Evolutionary conservation across 345 rosid genomes (phyloP), one percentile per base, ranked within the genome.

Genomic region (Gossypium longicalyx): DNA sequence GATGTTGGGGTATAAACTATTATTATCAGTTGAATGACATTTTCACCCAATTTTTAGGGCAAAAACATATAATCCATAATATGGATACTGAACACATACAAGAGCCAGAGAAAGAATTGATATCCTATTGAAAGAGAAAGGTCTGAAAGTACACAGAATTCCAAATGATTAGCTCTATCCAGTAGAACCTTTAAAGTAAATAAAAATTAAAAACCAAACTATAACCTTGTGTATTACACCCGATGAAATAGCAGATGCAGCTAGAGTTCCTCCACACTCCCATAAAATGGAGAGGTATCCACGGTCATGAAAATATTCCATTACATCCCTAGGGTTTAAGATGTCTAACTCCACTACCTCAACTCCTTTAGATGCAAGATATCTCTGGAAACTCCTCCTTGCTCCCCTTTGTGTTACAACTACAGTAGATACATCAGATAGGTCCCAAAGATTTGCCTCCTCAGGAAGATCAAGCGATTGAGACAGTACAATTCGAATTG

Each of bases 301-400:
- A 66, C 96, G 97, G 58, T 83, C 90, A 17, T 91, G 93, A 76
- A 94, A 91, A 83, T 94, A 93, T 76, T 91, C 98, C 99, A 94
- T 91, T 66, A 89, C 95, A 38, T 94, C 96, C 87, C 93, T 91
- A 0, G 98, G 89, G 76, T 89, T 94, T 80, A 94, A 82, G 85
- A 94, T 86, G 70, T 94, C 99, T 80, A 94, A 89, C 82, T 94
- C 98, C 86, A 93, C 98, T 64, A 94, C 96, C 72, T 94, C 97
- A 82, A 94, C 96, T 77, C 97, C 96, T 79, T 90, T 89, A 44
- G 96, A 87, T 58, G 94, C 91, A 73, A 95, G 89, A 71, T 77
- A 81, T 74, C 86, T 95, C 80, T 93, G 99, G 77, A 86, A 93
- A 76, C 87, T 86, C 89, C 84, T 93, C 83, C 90, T 87, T 19